phyloP scores from a whole-genome alignment of 495 filamentous ascomycete species.

The Aspergillus ellipticus region DNA sequence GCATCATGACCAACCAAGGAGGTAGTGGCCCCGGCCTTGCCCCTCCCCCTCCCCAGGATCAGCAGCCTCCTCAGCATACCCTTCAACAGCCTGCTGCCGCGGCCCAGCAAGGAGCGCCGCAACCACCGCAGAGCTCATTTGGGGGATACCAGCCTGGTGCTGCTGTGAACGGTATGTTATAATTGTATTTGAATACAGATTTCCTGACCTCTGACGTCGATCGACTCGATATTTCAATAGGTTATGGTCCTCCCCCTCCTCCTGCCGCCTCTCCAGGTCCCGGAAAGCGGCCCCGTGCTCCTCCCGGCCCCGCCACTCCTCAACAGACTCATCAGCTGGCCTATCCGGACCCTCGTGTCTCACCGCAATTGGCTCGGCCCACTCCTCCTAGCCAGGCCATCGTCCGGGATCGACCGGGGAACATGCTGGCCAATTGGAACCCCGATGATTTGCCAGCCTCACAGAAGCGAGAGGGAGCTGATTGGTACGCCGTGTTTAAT shows the following conservation, averaged over 20 bases:
- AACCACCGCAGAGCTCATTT: conserved; percentile 54
- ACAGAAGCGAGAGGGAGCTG: conserved; percentile 75
- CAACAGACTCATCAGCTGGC: conserved; percentile 80
- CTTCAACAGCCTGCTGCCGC: conserved; percentile 58
- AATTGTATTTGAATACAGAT: conserved; percentile 15
- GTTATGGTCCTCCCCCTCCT: conserved; percentile 69
- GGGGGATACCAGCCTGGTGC: conserved; percentile 61
- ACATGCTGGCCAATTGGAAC: conserved; percentile 83
- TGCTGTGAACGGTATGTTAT: conserved; percentile 62
- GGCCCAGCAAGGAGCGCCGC: conserved; percentile 61
- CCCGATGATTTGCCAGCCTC: conserved; percentile 75
- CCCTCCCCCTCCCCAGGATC: conserved; percentile 69
- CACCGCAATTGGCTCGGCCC: conserved; percentile 83
- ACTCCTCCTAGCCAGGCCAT: conserved; percentile 61
- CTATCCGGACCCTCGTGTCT: conserved; percentile 76
- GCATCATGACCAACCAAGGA: conserved; percentile 89
- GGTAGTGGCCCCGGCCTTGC: conserved; percentile 84
- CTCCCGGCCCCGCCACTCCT: conserved; percentile 78
- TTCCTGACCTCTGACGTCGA: conserved; percentile 27
- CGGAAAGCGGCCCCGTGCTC: conserved; percentile 58
- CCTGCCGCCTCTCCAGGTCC: conserved; percentile 85
- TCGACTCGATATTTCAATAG: conserved; percentile 25
- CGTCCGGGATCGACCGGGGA: conserved; percentile 60
- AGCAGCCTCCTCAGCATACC: conserved; percentile 56
- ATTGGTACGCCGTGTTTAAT: conserved; percentile 92